Evolutionary conservation across 2,329 filamentous ascomycete genomes (phyloP).

Genomic region (Nannizziopsis barbatae): DNA sequence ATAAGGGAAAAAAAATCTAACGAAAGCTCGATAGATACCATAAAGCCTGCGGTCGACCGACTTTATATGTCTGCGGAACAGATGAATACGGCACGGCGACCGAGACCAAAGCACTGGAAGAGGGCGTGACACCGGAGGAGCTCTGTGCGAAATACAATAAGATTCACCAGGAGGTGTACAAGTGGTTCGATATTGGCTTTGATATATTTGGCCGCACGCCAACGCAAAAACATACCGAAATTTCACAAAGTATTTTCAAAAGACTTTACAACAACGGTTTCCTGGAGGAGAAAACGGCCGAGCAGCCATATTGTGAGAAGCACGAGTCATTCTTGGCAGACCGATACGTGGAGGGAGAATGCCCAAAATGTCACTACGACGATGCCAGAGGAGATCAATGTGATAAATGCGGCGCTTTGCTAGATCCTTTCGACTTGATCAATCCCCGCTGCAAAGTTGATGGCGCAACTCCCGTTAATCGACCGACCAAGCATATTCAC

Average conservation of each 20-base stretch:
- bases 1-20: slow-evolving; percentile 19
- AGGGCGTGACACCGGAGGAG: slow-evolving; percentile 67
- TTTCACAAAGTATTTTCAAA: slow-evolving; percentile 81
- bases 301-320: slow-evolving; percentile 78
- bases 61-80: slow-evolving; percentile 47
- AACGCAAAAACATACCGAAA: slow-evolving; percentile 77
- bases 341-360: slow-evolving; percentile 42
- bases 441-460: slow-evolving; percentile 89
- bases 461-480: slow-evolving; percentile 63
- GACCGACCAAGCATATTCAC: slow-evolving; percentile 82
- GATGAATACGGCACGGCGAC: slow-evolving; percentile 96
- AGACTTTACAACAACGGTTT: slow-evolving; percentile 82
- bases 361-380: slow-evolving; percentile 46
- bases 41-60: slow-evolving; percentile 18
- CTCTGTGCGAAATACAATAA: slow-evolving; percentile 89
- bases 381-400: slow-evolving; percentile 66
- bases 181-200: slow-evolving; percentile 93
- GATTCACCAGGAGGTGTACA: slow-evolving; percentile 80
- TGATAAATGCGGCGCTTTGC: slow-evolving; percentile 59
- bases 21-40: slow-evolving; percentile 14
- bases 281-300: slow-evolving; percentile 74
- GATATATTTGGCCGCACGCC: slow-evolving; percentile 92
- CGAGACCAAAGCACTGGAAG: slow-evolving; percentile 88
- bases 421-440: slow-evolving; percentile 63
- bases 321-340: slow-evolving; percentile 45